These are phyloP conservation scores for Xylariaceae sp. DNA, from an alignment of 2,329 filamentous ascomycete genomes.

Conservation along the genomic window DNA sequence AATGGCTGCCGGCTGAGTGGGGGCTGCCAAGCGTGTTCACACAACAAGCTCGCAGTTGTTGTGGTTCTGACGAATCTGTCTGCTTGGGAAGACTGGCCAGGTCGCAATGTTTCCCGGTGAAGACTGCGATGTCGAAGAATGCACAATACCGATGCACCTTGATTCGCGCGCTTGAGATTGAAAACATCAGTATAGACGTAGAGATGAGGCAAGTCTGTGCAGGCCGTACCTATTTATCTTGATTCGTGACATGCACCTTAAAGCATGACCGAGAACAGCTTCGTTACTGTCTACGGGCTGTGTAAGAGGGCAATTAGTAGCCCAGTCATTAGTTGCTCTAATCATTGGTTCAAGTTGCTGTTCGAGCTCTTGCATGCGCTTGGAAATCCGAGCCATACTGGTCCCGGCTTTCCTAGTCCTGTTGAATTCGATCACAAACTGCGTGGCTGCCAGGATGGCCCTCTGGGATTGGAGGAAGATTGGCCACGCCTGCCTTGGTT, in stretches of 20 bases:
- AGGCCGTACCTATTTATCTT: constrained; percentile 44
- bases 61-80: constrained; percentile 26
- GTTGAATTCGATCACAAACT: constrained; percentile 47
- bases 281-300: constrained; percentile 38
- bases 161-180: constrained; percentile 42
- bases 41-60: constrained; percentile 35
- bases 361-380: constrained; percentile 40
- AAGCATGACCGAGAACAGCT: constrained; percentile 38
- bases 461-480: constrained; percentile 45
- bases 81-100: constrained; percentile 33
- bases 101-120: constrained; percentile 47
- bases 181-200: constrained; percentile 9
- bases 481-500: constrained; percentile 36
- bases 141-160: constrained; percentile 50
- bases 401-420: constrained; percentile 35
- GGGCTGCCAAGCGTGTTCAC: constrained; percentile 25
- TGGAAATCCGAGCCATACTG: constrained; percentile 39
- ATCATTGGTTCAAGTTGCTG: constrained; percentile 35
- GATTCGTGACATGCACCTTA: constrained; percentile 45
- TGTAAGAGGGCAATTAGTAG: constrained; percentile 30
- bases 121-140: constrained; percentile 48
- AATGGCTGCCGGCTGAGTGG: constrained; percentile 21
- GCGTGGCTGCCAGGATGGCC: constrained; percentile 43
- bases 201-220: neutral
- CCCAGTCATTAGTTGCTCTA: constrained; percentile 35